Evolutionary conservation across 169 alveolate species (phyloP), one percentile per base, ranked within the genome.

Genomic region (Cryptosporidium sp.): DNA sequence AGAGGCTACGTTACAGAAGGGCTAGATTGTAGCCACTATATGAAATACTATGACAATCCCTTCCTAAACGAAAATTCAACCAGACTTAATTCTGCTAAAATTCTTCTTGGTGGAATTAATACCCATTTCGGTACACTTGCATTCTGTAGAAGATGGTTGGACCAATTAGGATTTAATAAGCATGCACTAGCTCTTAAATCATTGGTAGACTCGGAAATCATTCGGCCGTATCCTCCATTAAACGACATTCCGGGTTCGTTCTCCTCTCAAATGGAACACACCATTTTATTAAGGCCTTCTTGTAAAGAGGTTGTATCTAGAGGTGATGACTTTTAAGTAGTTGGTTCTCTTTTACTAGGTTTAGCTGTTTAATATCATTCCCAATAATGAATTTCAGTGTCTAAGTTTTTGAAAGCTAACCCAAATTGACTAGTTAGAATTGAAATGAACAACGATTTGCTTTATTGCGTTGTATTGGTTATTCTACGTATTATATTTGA

Each of bases 201-300:
- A 37, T 95, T 99, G 52, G 97, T 97, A 37, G 99, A 99, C 93
- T 93, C 96, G 72, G 99, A 98, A 70, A 96, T 99, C 4, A 98
- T 99, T 69, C 95, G 94, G 26, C 99, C 99, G 8, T 98, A 98
- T 92, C 99, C 99, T 18, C 99, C 99, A 10, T 96, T 99, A 37
- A 94, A 97, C 85, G 99, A 99, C 94, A 94, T 95, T 8, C 93
- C 93, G 69, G 99, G 99, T 80, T 93, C 98, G 23, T 98, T 94
- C 94, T 98, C 99, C n/a, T 97, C 99, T 14, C 99, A 99, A 94
- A 97, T 96, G 98, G 99, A 99, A 84, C 99, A 99, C 93, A 99
- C 99, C 53, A 94, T 99, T 31, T 85, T 98, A 91, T 94, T 98
- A 44, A 96, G 99, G 91, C 99, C 99, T 1, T 96, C 99, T 12